Evolutionary conservation across 208 protist species (phyloP).

Genomic region (Acanthamoeba triangularis): DNA sequence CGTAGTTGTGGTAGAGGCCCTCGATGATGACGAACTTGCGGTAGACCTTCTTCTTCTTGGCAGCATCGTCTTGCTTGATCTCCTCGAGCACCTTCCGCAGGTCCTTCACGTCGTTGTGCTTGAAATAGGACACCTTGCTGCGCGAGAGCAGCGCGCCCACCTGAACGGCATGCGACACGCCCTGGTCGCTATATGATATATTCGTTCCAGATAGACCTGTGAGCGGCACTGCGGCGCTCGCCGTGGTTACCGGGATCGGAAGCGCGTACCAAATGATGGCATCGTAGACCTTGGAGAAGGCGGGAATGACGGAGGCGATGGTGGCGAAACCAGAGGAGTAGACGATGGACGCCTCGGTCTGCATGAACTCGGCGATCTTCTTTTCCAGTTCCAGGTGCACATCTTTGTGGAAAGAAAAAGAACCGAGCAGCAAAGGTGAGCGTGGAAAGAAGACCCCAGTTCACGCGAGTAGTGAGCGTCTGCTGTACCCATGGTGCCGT

Average conservation of each 20-base stretch:
- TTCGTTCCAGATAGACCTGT: not conserved
- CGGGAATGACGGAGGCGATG: slow-evolving; percentile 97
- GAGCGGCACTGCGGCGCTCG: not conserved
- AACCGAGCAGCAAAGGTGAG: not conserved
- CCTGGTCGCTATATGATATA: slow-evolving; percentile 90
- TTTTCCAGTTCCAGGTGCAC: slow-evolving; percentile 96
- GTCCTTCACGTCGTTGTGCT: slow-evolving; percentile 97
- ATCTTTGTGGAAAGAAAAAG: slow-evolving; percentile 85
- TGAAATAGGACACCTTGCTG: slow-evolving; percentile 93
- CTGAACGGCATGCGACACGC: slow-evolving; percentile 92
- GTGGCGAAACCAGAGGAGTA: slow-evolving; percentile 98
- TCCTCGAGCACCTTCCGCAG: slow-evolving; percentile 93
- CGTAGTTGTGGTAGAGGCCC: slow-evolving; percentile 96
- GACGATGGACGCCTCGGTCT: slow-evolving; percentile 94
- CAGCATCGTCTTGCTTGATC: slow-evolving; percentile 83
- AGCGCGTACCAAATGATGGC: slow-evolving; percentile 92
- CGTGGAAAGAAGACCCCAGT: not conserved
- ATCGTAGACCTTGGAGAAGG: slow-evolving; percentile 95
- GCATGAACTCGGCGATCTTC: slow-evolving; percentile 94
- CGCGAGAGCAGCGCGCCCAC: slow-evolving; percentile 95
- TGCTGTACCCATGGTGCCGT: slow-evolving; percentile 95
- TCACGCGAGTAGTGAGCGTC: not conserved
- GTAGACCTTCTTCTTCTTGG: slow-evolving; percentile 87
- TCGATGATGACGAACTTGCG: slow-evolving; percentile 97
- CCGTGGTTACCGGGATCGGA: no score